These are phyloP conservation scores for Mortierella sp. DNA, from an alignment of 371 early-diverging fungal genomes.

Conservation along the genomic window DNA sequence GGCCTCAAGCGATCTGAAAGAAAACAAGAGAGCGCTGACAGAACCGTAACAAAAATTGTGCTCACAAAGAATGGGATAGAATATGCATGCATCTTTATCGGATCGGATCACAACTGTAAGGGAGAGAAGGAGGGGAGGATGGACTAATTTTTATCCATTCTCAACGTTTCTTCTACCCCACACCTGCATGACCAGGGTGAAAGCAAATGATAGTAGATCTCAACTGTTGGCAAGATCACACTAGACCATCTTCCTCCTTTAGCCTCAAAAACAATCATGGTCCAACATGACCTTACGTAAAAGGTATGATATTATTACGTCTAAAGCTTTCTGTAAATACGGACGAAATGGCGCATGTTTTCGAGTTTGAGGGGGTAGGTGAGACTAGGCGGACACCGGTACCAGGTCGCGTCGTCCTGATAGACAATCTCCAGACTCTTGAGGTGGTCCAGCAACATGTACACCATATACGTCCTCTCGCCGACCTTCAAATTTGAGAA, in stretches of 20 bases:
- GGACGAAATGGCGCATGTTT: slow-evolving; percentile 93
- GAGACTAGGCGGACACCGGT: slow-evolving; percentile 78
- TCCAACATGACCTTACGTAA: no score
- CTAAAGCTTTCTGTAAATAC: slow-evolving; percentile 71
- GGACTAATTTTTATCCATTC: not conserved
- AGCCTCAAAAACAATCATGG: not conserved
- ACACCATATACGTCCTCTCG: slow-evolving; percentile 86
- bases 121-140: not conserved
- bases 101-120: slow-evolving; percentile 1
- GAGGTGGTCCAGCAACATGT: slow-evolving; percentile 87
- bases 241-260: not conserved
- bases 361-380: slow-evolving; percentile 85
- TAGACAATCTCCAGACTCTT: slow-evolving; percentile 77
- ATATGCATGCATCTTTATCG: not conserved
- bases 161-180: slow-evolving; percentile 4
- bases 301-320: not conserved
- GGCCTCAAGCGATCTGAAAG: not conserved
- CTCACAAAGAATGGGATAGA: not conserved
- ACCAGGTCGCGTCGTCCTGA: slow-evolving; percentile 86
- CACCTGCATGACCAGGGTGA: not conserved
- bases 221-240: no score
- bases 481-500: slow-evolving; percentile 90
- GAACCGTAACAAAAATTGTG: not conserved
- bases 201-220: no score
- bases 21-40: not conserved